Evolutionary conservation across 2,329 filamentous ascomycete species (phyloP), one percentile per base, ranked within the genome.

Genomic region (Hymenoscyphus fructigenus): DNA sequence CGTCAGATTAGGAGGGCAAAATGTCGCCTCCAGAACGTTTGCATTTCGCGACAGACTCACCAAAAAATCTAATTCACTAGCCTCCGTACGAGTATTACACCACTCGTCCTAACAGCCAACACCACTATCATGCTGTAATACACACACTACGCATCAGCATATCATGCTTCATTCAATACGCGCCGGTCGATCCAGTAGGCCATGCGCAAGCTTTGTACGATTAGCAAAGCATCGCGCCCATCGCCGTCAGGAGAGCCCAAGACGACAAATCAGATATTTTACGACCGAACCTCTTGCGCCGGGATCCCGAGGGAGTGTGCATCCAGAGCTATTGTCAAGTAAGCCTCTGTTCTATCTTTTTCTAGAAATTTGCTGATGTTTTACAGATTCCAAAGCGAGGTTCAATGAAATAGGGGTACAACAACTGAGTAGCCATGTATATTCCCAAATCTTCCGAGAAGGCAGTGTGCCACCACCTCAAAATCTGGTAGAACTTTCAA

Each of bases 381-480:
- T 59, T 73, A 71, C 65, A 67, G 55, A 68, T 17, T 84, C 85
- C 6, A 79, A 84, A 64, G 82, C 92, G 59, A 88, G 95, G 70
- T 92, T 90, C 81, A 99, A 96, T 79, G 91, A 96, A 71, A 93
- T 99, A 72, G 92, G 92, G 61, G 92, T 99, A 47, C 95, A 99
- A 79, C 94, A 98, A 74, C 82, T 99, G 71, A 97, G 93, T 81
- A 83, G 84, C 65, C 85, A 93, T 80, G 84, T 99, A 56, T 91
- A 94, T 77, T 76, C 85, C 1, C 95, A 98, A 78, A 80, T 99
- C 53, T 99, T 99, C 74, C 86, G 85, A 4, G 79, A 82, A 47
- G 80, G 80, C 58, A 75, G 77, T 66, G 78, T 82, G 12, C 80
- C 85, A 2, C 84, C 90, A 1, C 86, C 91, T 1, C 79, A 85